A percentile compares a stretch with the other conserved stretches of the same genome.
Conservation (phyloP, 1,139 yeast species). For the Pichia norvegensis region DNA sequence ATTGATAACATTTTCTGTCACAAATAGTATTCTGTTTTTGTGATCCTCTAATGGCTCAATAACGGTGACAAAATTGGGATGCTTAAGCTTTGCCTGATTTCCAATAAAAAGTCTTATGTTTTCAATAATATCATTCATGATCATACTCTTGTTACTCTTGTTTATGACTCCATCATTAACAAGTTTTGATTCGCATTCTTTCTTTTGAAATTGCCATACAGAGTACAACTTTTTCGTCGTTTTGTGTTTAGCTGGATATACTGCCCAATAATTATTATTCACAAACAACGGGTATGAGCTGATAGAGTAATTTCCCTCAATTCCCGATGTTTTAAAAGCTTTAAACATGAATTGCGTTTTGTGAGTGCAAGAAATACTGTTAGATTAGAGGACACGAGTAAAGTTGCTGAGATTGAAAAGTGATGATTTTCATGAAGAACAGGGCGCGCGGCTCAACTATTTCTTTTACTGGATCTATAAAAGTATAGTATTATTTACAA, state of each 20-base stretch:
- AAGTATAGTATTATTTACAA: neutral
- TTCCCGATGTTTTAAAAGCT: slow-evolving; percentile 42
- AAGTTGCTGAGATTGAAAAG: no score
- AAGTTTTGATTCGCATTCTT: slow-evolving; percentile 56
- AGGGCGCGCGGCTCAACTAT: neutral
- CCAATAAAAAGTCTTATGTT: slow-evolving; percentile 51
- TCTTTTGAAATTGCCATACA: slow-evolving; percentile 83
- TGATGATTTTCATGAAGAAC: neutral
- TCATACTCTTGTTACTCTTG: slow-evolving; percentile 27
- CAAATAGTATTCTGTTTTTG: slow-evolving; percentile 68
- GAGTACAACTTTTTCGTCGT: slow-evolving; percentile 55
- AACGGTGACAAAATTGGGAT: slow-evolving; percentile 76
- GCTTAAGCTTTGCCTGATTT: slow-evolving; percentile 72
- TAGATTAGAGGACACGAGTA: no score
- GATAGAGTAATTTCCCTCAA: slow-evolving; percentile 64
- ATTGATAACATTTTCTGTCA: slow-evolving; percentile 67
- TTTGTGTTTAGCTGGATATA: slow-evolving; percentile 74
- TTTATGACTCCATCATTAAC: slow-evolving; percentile 42
- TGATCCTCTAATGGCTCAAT: slow-evolving; percentile 88
- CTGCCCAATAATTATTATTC: slow-evolving; percentile 71
- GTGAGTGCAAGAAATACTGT: neutral
- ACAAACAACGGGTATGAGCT: slow-evolving; percentile 68
- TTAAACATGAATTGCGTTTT: slow-evolving; percentile 25
- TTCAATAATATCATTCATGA: slow-evolving; percentile 26
- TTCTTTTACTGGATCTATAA: neutral